Percentiles rank a stretch among this genome's conserved stretches.
phyloP scores from a whole-genome alignment of 2,329 filamentous ascomycete genomes.

The Neurospora sp. region DNA sequence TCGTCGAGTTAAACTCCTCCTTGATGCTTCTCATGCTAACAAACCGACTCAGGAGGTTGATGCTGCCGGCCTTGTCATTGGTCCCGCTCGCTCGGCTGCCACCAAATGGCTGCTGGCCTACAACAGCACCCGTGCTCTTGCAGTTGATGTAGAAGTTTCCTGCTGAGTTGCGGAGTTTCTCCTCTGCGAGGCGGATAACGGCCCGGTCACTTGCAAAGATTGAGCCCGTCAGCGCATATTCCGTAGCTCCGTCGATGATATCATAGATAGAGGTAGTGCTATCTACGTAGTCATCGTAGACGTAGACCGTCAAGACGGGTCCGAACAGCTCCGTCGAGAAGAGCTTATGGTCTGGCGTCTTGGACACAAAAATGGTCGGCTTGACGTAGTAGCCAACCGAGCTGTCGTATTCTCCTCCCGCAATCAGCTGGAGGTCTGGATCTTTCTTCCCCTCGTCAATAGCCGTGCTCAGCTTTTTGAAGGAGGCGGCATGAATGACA shows the following conservation, averaged over 20 bases:
- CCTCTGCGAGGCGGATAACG: slow-evolving; percentile 39
- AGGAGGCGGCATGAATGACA: slow-evolving; percentile 37
- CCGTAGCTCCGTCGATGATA: slow-evolving; percentile 59
- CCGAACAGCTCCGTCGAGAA: slow-evolving; percentile 39
- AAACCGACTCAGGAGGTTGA: slow-evolving; percentile 38
- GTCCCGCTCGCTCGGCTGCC: slow-evolving; percentile 42
- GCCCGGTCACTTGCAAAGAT: slow-evolving; percentile 38
- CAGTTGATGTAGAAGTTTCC: slow-evolving; percentile 51
- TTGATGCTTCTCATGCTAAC: slow-evolving; percentile 42
- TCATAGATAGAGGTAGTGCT: slow-evolving; percentile 40
- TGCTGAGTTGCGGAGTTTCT: slow-evolving; percentile 40
- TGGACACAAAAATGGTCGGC: slow-evolving; percentile 35
- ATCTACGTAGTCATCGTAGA: slow-evolving; percentile 35
- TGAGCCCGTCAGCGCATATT: slow-evolving; percentile 49
- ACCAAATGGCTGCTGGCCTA: slow-evolving; percentile 47
- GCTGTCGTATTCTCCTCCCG: slow-evolving; percentile 33
- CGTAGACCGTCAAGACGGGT: slow-evolving; percentile 34
- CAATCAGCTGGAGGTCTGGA: slow-evolving; percentile 29
- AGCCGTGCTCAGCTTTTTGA: slow-evolving; percentile 32
- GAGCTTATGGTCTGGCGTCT: slow-evolving; percentile 31
- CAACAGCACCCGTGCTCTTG: slow-evolving; percentile 46
- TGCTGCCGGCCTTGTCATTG: slow-evolving; percentile 46
- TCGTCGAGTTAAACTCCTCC: slow-evolving; percentile 62
- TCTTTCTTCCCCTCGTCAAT: slow-evolving; percentile 37
- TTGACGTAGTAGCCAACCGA: slow-evolving; percentile 34